Base-by-base conservation (phyloP, 1,284 basidiomycete genomes). In the Neotropicomus parvogracilis region DNA sequence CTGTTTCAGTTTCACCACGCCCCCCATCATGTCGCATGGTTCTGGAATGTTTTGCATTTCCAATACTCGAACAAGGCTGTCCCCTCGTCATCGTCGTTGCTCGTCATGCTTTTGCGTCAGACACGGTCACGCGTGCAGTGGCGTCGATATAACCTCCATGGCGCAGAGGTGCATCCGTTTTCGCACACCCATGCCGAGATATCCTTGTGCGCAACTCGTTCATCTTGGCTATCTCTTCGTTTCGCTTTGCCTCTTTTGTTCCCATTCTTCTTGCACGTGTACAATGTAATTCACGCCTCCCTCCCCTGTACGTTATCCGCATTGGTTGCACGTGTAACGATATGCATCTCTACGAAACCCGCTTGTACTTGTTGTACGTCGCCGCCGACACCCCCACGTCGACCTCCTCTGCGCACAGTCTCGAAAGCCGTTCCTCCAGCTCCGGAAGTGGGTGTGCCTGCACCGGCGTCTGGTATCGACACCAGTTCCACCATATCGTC, bases 401-500 rank as follows among this genome's bases (percentile, higher is more conserved):
- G 2, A 63, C 62, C 12, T 64, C 47, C 1, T 46, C 51, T 9
- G 52, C 55, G 24, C 62, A 64, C 29, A 66, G 9, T 31, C 17
- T 49, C 39, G 21, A 43, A 7, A 63, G 54, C 3, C 55, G 64
- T 16, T 27, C 41, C 52, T 63, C 61, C 47, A 63, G 48, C 33
- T 63, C 56, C 3, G 54, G 55, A 13, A 50, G 16, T 3, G 62
- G 62, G 7, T 57, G 60, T 13, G 49, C 31, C 37, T 60, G 58
- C n/a, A 61, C 39, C 1, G 61, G 46, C 5, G 50, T 19, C 29
- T 63, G 45, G 29, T 54, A 52, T 47, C 60, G 37, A 29, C 53
- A 59, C 61, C 61, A 63, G 3, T 47, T 49, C 61, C 61, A 63
- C 61, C 61, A 63, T 6, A 63, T 54, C 50, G 61, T 63, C 61